These are phyloP conservation scores for Linderina pennispora DNA, from an alignment of 192 early-diverging fungal species.

Conservation along the genomic window DNA sequence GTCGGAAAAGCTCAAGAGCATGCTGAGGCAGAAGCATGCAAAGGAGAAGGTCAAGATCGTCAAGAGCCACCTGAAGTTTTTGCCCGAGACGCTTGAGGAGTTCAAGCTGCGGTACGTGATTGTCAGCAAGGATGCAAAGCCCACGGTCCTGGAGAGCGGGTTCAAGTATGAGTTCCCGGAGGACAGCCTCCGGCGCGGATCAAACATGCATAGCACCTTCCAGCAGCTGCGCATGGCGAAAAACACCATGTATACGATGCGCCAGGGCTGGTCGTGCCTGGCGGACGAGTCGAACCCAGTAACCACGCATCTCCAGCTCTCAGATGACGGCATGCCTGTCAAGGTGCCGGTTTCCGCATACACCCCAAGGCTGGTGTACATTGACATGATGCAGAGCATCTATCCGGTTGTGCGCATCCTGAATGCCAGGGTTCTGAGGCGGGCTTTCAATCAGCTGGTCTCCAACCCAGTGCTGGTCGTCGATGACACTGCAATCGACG, in stretches of 20 bases:
- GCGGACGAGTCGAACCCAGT: constrained; percentile 15
- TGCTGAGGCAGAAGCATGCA: not conserved
- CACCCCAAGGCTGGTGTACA: too few relatives aligned
- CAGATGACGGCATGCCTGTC: too few relatives aligned
- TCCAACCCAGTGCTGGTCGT: not conserved
- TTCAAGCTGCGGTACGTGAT: not conserved
- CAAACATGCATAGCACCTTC: too few relatives aligned
- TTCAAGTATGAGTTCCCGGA: constrained; percentile 6
- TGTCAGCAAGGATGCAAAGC: not conserved
- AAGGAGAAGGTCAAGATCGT: too few relatives aligned
- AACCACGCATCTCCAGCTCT: too few relatives aligned
- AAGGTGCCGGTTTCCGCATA: too few relatives aligned
- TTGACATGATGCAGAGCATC: too few relatives aligned
- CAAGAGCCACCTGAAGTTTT: not conserved
- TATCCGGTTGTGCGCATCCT: too few relatives aligned
- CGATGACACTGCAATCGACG: not conserved
- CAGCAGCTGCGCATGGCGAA: too few relatives aligned
- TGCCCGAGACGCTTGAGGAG: not conserved
- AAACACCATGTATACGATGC: constrained; percentile 22
- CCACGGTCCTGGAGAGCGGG: too few relatives aligned
- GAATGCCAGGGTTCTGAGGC: not conserved
- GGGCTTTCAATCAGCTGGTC: constrained; percentile 2
- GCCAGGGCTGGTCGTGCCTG: constrained; percentile 1
- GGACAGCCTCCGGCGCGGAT: constrained; percentile 7
- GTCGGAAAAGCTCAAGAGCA: not conserved